phyloP scores from a whole-genome alignment of 345 rosid genomes.

The Populus davidiana region DNA sequence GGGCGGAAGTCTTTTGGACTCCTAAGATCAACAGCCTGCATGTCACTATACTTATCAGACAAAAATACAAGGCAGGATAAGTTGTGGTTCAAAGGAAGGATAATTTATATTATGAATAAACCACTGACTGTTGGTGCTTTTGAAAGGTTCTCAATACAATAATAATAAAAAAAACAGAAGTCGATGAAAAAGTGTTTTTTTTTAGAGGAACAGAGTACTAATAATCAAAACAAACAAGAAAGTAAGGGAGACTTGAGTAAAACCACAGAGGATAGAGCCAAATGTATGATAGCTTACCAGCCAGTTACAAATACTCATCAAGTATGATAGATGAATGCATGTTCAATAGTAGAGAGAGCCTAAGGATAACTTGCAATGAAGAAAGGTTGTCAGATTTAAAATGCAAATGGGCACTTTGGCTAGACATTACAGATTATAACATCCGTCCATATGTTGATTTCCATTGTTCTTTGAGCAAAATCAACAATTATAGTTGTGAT shows the following conservation, averaged over 20 bases:
- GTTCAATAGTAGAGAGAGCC: not conserved
- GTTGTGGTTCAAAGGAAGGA: not conserved
- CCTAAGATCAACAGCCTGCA: slow-evolving; percentile 78
- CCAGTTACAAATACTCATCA: not conserved
- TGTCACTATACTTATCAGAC: slow-evolving; percentile 22
- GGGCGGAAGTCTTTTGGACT: slow-evolving; percentile 56
- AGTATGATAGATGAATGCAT: not conserved
- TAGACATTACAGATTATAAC: not conserved
- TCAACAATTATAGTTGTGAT: not conserved
- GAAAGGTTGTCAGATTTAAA: not conserved
- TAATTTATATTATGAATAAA: slow-evolving; percentile 13
- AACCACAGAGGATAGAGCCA: too few relatives aligned
- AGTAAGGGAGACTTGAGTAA: too few relatives aligned
- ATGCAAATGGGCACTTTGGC: not conserved
- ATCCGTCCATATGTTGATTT: not conserved
- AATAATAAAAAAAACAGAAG: not conserved
- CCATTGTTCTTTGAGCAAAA: slow-evolving; percentile 1
- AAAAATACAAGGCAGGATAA: slow-evolving; percentile 11
- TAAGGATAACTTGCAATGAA: not conserved
- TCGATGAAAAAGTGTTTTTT: slow-evolving; percentile 1
- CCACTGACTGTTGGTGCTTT: slow-evolving; percentile 26
- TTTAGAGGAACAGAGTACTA: too few relatives aligned
- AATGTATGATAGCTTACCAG: not conserved
- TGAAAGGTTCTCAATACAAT: slow-evolving; percentile 27
- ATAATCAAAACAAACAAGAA: too few relatives aligned